These are phyloP conservation scores for Zangia roseola DNA, from an alignment of 768 basidiomycete genomes.

Conservation along the genomic window DNA sequence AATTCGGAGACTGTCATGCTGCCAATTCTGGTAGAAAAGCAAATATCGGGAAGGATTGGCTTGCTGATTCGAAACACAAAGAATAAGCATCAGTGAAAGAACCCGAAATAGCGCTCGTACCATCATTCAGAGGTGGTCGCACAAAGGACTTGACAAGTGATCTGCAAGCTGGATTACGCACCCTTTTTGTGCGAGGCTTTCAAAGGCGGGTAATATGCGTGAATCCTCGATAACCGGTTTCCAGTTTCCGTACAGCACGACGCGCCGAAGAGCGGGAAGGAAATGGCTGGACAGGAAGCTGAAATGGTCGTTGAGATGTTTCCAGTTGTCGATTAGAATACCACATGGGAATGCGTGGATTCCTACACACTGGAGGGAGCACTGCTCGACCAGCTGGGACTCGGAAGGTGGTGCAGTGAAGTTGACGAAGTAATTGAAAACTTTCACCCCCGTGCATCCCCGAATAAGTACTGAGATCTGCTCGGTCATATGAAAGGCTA, in stretches of 20 bases:
- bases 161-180: slow-evolving; percentile 27
- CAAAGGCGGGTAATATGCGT: slow-evolving; percentile 35
- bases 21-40: background rate
- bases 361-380: slow-evolving; percentile 44
- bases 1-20: background rate
- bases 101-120: background rate
- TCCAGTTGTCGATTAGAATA: slow-evolving; percentile 37
- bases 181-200: slow-evolving; percentile 34
- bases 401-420: slow-evolving; percentile 38
- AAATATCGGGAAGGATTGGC: too few species aligned
- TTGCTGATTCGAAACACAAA: too few species aligned
- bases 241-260: slow-evolving; percentile 60
- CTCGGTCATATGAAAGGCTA: slow-evolving; percentile 53
- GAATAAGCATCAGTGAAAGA: background rate
- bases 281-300: slow-evolving; percentile 37
- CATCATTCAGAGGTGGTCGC: slow-evolving; percentile 18
- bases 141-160: slow-evolving; percentile 9
- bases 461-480: slow-evolving; percentile 46
- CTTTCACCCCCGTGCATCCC: slow-evolving; percentile 43
- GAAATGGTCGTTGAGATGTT: slow-evolving; percentile 42
- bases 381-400: slow-evolving; percentile 20
- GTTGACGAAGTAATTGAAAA: slow-evolving; percentile 56
- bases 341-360: slow-evolving; percentile 50
- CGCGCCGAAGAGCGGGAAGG: slow-evolving; percentile 45
- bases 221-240: slow-evolving; percentile 35